A percentile compares a stretch with the other conserved stretches of the same genome.
These are phyloP conservation scores for Phaffomyces opuntiae DNA, from an alignment of 805 yeast species.

Conservation along the genomic window DNA sequence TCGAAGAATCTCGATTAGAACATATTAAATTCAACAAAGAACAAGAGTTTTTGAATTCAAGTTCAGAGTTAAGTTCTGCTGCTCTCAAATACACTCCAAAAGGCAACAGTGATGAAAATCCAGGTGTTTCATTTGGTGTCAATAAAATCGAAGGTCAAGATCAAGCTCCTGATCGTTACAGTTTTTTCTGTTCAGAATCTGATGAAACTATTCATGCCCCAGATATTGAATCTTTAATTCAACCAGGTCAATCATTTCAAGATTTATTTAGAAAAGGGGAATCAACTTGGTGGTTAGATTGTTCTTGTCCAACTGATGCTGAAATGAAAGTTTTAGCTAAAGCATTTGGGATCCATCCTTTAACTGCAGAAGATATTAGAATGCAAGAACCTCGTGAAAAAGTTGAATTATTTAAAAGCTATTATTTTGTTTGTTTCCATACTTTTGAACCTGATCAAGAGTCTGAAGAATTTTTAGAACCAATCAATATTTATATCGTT, in stretches of 20 bases:
- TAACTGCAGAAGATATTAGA: conserved; percentile 94
- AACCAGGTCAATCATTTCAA: conserved; percentile 56
- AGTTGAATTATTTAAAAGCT: conserved; percentile 83
- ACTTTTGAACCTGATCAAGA: conserved; percentile 85
- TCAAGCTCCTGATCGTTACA: conserved; percentile 65
- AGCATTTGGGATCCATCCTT: conserved; percentile 95
- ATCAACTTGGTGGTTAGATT: conserved; percentile 95
- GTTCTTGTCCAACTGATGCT: conserved; percentile 87
- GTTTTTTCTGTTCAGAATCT: conserved; percentile 72
- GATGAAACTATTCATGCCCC: conserved; percentile 89
- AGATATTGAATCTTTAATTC: conserved; percentile 70
- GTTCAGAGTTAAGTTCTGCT: conserved; percentile 37
- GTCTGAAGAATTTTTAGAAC: conserved; percentile 77
- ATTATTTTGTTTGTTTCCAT: conserved; percentile 95
- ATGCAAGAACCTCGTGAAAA: conserved; percentile 97
- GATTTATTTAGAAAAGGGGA: conserved; percentile 65
- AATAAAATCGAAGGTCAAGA: conserved; percentile 31
- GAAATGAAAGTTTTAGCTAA: conserved; percentile 91
- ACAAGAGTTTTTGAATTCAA: conserved; percentile 6
- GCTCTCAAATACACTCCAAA: conserved; percentile 59
- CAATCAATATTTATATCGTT: conserved; percentile 73
- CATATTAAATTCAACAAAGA: conserved; percentile 27
- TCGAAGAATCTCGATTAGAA: conserved; percentile 51
- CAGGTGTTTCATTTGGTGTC: conserved; percentile 34
- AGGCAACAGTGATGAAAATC: conserved; percentile 5